Conservation (phyloP, 768 basidiomycete species). For the Mycena vitilis region DNA sequence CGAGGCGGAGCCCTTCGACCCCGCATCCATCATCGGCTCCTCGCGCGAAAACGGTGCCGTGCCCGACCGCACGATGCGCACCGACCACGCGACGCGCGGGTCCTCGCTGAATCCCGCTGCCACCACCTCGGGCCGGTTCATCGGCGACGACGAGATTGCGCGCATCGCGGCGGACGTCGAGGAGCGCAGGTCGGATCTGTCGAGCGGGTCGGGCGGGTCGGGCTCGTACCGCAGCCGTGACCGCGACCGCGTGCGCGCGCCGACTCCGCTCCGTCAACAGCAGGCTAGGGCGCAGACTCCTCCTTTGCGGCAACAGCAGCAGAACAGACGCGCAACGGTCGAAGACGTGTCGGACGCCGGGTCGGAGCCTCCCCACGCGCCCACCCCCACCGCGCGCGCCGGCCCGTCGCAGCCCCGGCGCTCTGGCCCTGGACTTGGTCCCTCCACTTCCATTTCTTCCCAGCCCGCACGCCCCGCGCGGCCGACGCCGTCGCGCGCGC, state of each 20-base stretch:
- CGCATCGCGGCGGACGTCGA: constrained; percentile 75
- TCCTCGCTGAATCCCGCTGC: constrained; percentile 46
- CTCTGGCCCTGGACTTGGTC: no score
- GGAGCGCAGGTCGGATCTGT: constrained; percentile 67
- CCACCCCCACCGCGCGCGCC: constrained; percentile 27
- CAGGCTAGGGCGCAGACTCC: neutral
- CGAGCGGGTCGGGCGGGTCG: constrained; percentile 14
- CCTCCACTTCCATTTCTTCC: no score
- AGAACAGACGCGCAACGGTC: constrained; percentile 27
- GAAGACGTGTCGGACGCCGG: constrained; percentile 32
- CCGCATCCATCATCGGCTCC: constrained; percentile 46
- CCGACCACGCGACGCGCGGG: constrained; percentile 65
- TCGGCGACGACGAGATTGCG: constrained; percentile 69
- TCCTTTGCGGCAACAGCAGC: neutral
- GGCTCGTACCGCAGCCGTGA: neutral
- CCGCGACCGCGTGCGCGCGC: constrained; percentile 20
- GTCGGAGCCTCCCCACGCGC: constrained; percentile 22
- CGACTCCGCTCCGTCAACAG: constrained; percentile 26
- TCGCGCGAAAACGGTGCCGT: constrained; percentile 39
- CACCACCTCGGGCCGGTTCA: constrained; percentile 48
- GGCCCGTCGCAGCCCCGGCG: constrained; percentile 30
- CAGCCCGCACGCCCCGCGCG: constrained; percentile 17
- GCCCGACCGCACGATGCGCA: constrained; percentile 61
- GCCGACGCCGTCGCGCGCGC: constrained; percentile 32
- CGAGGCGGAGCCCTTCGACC: constrained; percentile 51